Conservation (phyloP, 2,329 filamentous ascomycete genomes). For the Dactylellina cionopaga region DNA sequence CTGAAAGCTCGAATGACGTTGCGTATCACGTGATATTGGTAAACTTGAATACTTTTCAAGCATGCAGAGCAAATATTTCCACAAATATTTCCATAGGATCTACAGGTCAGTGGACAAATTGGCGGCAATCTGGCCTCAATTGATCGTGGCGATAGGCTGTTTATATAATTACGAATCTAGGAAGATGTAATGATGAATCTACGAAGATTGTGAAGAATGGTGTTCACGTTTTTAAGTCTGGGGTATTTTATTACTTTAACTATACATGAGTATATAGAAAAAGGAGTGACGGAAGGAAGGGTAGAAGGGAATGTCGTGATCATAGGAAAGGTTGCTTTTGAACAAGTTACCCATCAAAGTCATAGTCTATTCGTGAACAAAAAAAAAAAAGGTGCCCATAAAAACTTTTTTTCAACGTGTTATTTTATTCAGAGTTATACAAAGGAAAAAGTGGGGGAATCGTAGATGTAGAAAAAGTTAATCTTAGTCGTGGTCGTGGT, state of each 20-base stretch:
- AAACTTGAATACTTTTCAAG: too few species aligned
- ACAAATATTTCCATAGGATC: too few species aligned
- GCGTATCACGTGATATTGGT: not conserved
- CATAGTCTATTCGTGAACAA: constrained; percentile 51
- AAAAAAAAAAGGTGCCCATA: constrained; percentile 36
- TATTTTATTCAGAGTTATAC: too few species aligned
- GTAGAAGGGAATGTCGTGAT: not conserved
- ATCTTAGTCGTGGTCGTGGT: constrained; percentile 5
- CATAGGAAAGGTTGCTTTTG: not conserved
- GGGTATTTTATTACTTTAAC: constrained; percentile 47
- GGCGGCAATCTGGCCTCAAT: not conserved
- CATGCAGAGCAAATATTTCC: too few species aligned
- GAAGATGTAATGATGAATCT: not conserved
- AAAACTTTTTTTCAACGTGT: constrained; percentile 40
- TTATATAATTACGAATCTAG: not conserved
- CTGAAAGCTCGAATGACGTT: constrained; percentile 1
- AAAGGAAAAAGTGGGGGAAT: constrained; percentile 37
- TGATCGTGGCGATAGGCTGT: too few species aligned
- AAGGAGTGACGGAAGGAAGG: not conserved
- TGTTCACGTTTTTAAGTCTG: constrained; percentile 41
- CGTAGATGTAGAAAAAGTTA: constrained; percentile 12
- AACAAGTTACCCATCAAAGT: constrained; percentile 49
- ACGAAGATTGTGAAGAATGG: not conserved
- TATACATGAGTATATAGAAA: constrained; percentile 46
- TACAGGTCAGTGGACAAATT: not conserved